These are phyloP conservation scores for Wickerhamomyces sydowiorum DNA, from an alignment of 805 yeast species.

Conservation along the genomic window DNA sequence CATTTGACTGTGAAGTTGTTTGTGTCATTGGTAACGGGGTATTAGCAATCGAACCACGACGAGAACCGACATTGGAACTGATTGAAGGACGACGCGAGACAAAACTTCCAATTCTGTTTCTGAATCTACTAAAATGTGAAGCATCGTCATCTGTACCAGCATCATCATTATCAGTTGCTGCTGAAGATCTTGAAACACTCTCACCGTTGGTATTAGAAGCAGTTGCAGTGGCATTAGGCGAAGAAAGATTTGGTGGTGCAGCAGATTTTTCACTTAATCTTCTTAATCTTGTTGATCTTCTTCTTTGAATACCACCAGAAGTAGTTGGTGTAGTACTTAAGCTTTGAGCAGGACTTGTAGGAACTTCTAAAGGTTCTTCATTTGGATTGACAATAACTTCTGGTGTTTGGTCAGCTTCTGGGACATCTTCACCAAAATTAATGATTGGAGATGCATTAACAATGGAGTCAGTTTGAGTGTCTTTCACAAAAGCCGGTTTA, in stretches of 20 bases:
- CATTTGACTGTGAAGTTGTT: background rate
- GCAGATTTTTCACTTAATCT: background rate
- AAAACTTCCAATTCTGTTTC: conserved; percentile 17
- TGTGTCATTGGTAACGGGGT: background rate
- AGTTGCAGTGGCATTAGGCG: background rate
- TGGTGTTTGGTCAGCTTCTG: background rate
- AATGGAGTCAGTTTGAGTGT: conserved; percentile 18
- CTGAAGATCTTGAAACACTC: conserved; percentile 12
- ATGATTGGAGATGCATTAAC: conserved; percentile 27
- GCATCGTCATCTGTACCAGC: conserved; percentile 13
- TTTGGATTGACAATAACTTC: conserved; percentile 10
- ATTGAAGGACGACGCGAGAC: conserved; percentile 19
- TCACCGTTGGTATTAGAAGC: conserved; percentile 3
- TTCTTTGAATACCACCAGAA: background rate
- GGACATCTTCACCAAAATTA: conserved; percentile 8
- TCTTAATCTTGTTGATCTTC: conserved; percentile 1
- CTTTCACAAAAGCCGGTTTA: conserved; percentile 51
- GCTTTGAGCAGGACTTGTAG: background rate
- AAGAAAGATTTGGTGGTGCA: background rate
- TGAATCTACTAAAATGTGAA: conserved; percentile 15
- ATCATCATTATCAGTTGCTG: conserved; percentile 4
- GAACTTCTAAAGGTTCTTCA: conserved; percentile 5
- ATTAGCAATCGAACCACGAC: conserved; percentile 8
- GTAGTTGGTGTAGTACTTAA: background rate
- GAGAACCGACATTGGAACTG: conserved; percentile 5